phyloP scores from a whole-genome alignment of 805 yeast genomes.

The Diddensiella transvaalensis region DNA sequence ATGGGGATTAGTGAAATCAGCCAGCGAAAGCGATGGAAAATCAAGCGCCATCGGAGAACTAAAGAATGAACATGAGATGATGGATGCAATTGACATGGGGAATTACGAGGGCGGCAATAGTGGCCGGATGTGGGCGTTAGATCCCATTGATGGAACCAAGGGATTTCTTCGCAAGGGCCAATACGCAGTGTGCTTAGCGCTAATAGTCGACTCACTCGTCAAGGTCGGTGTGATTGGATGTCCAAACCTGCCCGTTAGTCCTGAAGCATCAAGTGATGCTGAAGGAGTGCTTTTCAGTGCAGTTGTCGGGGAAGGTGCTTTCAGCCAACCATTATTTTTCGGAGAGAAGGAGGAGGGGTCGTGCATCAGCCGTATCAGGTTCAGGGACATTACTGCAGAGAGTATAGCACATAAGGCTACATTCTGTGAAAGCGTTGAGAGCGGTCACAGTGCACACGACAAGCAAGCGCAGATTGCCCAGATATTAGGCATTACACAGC shows the following conservation, averaged over 20 bases:
- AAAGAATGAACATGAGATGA: slow-evolving; percentile 46
- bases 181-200: slow-evolving; percentile 91
- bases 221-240: slow-evolving; percentile 94
- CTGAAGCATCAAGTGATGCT: slow-evolving; percentile 20
- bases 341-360: background rate
- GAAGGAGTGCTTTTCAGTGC: slow-evolving; percentile 79
- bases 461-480: slow-evolving; percentile 74
- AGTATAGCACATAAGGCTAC: slow-evolving; percentile 46
- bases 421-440: slow-evolving; percentile 92
- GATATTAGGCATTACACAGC: slow-evolving; percentile 53
- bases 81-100: slow-evolving; percentile 73
- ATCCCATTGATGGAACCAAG: slow-evolving; percentile 97
- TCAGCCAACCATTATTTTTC: slow-evolving; percentile 43
- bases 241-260: slow-evolving; percentile 72
- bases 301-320: slow-evolving; percentile 64
- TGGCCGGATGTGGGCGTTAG: slow-evolving; percentile 95
- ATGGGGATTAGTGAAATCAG: slow-evolving; percentile 53
- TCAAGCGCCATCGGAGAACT: slow-evolving; percentile 28
- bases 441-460: slow-evolving; percentile 89
- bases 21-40: slow-evolving; percentile 43
- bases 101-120: slow-evolving; percentile 69
- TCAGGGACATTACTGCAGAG: slow-evolving; percentile 50
- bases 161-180: slow-evolving; percentile 96
- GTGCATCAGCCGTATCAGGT: slow-evolving; percentile 41
- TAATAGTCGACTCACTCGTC: slow-evolving; percentile 80